A percentile compares a stretch with the other conserved stretches of the same genome.
Evolutionary conservation across 164 flowering plant species (phyloP).

Genomic region (Kalanchoe fedtschenkoi): DNA sequence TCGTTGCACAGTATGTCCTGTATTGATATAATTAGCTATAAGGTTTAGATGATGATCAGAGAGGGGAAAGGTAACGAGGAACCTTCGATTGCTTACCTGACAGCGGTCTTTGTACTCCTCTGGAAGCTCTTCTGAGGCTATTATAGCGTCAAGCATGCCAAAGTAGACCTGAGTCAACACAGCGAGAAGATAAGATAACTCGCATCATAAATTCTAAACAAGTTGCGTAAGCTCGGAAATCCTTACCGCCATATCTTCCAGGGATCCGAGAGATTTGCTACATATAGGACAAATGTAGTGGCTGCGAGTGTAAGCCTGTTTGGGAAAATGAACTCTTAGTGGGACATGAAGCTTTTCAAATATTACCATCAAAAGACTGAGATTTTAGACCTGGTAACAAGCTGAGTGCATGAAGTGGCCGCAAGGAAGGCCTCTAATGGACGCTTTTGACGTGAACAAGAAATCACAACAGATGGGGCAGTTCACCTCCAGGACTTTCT

Average conservation of each 20-base stretch:
- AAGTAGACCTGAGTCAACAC: slow-evolving; percentile 59
- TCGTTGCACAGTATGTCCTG: slow-evolving; percentile 91
- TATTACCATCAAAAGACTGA: neutral
- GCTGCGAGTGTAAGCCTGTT: slow-evolving; percentile 81
- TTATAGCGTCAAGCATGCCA: slow-evolving; percentile 84
- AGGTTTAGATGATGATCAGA: neutral
- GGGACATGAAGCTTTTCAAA: slow-evolving; percentile 3
- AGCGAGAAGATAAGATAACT: neutral
- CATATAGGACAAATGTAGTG: slow-evolving; percentile 88
- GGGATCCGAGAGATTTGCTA: slow-evolving; percentile 81
- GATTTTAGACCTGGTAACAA: slow-evolving; percentile 62
- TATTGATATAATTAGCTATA: slow-evolving; percentile 5
- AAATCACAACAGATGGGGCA: slow-evolving; percentile 93
- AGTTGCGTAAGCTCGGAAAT: neutral
- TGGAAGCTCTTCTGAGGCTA: slow-evolving; percentile 83
- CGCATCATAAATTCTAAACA: neutral
- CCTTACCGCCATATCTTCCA: slow-evolving; percentile 91
- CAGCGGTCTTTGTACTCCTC: slow-evolving; percentile 75
- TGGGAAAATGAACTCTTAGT: slow-evolving; percentile 10
- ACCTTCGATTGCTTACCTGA: slow-evolving; percentile 36
- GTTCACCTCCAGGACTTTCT: slow-evolving; percentile 82
- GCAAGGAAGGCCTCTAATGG: slow-evolving; percentile 83
- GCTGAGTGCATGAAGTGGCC: slow-evolving; percentile 96
- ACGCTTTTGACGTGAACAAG: slow-evolving; percentile 78
- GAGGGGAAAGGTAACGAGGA: neutral